Conservation (phyloP, 2,329 filamentous ascomycete genomes). For the Pseudocercospora eumusae region DNA sequence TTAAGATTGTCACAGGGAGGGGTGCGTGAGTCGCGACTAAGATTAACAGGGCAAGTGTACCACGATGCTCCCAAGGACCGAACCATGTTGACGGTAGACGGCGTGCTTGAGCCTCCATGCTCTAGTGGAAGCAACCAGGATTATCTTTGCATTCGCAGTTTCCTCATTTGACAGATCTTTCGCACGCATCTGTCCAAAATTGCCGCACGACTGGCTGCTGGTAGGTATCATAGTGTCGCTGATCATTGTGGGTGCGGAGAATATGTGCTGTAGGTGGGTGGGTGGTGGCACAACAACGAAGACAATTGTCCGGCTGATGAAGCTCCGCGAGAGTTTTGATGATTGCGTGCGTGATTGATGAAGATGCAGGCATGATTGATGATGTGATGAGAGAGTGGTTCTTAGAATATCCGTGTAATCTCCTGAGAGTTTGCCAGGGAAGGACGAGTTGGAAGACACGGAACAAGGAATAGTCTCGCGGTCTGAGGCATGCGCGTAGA, state of each 20-base stretch:
- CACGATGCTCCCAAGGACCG: background rate
- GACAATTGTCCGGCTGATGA: constrained; percentile 1
- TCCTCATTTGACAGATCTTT: background rate
- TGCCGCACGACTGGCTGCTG: background rate
- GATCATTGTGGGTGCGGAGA: background rate
- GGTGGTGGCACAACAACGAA: background rate
- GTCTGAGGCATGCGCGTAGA: background rate
- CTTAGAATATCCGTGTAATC: constrained; percentile 1
- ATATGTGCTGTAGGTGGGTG: background rate
- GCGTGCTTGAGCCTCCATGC: background rate
- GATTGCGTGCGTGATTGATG: too few relatives aligned
- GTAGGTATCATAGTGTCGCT: background rate
- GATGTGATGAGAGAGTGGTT: background rate
- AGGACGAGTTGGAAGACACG: constrained; percentile 1
- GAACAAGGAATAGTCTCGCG: constrained; percentile 5
- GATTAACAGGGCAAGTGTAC: background rate
- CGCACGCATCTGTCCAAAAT: background rate
- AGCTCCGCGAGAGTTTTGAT: too few relatives aligned
- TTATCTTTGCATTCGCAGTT: background rate
- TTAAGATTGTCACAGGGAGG: background rate
- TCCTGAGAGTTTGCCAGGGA: constrained; percentile 10
- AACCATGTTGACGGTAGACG: background rate
- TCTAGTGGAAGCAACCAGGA: background rate
- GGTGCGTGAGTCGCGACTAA: constrained; percentile 1
- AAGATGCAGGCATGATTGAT: constrained; percentile 5